These are phyloP conservation scores for Erythrophleum fordii DNA, from an alignment of 306 rosid genomes.

Conservation along the genomic window DNA sequence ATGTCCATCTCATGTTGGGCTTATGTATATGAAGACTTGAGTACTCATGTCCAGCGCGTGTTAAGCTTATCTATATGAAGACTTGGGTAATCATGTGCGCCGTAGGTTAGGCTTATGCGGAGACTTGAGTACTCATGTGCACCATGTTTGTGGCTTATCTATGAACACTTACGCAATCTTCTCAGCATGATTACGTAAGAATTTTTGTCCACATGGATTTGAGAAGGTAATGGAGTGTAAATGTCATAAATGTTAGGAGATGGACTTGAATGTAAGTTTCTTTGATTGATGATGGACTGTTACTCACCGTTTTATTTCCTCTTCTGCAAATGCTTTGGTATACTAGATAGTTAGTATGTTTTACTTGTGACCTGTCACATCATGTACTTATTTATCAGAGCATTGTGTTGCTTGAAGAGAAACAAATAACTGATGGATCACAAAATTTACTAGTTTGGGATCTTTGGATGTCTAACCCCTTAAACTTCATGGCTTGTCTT, in stretches of 20 bases:
- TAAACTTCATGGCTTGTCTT: slow-evolving; percentile 7
- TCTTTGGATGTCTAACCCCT: background rate
- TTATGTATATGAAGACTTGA: background rate
- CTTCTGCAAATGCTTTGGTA: background rate
- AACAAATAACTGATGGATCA: background rate
- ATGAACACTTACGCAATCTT: background rate
- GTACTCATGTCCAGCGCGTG: background rate
- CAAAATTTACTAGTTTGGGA: slow-evolving; percentile 9
- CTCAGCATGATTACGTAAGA: background rate
- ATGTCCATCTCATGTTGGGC: background rate
- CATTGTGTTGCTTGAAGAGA: background rate
- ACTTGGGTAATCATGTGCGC: background rate
- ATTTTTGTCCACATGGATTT: background rate
- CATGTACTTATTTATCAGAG: background rate
- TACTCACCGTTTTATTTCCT: background rate
- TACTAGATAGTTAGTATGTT: background rate
- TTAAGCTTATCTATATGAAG: background rate
- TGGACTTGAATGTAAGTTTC: background rate
- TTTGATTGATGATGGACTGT: background rate
- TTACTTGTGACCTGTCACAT: background rate
- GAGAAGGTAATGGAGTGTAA: background rate
- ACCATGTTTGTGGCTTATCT: background rate
- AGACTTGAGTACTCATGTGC: background rate
- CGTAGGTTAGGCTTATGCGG: background rate
- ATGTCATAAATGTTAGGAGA: background rate